Conservation (phyloP, 345 rosid species). For the Gossypium anomalum region DNA sequence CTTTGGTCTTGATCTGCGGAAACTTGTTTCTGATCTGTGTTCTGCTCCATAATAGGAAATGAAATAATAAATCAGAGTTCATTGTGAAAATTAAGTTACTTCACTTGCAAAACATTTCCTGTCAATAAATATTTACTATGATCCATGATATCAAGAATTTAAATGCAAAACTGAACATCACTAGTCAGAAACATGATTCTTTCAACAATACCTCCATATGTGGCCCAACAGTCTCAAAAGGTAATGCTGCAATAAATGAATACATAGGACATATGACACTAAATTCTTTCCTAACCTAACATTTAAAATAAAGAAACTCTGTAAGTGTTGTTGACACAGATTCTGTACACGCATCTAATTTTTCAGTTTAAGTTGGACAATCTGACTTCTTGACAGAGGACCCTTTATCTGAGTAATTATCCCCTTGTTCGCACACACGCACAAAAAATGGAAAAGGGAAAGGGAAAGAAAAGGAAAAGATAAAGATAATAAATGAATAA, state of each 20-base stretch:
- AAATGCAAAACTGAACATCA: not conserved
- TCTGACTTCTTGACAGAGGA: not conserved
- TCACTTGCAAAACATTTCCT: not conserved
- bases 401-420: not conserved
- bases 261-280: not conserved
- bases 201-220: not conserved
- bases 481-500: not conserved
- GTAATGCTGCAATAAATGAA: not conserved
- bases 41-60: constrained; percentile 39
- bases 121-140: not conserved
- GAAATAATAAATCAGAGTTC: not conserved
- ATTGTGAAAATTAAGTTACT: constrained; percentile 12
- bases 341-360: not conserved
- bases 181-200: not conserved
- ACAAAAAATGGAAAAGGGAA: not conserved
- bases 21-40: constrained; percentile 60
- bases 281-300: constrained; percentile 2
- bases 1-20: constrained; percentile 88
- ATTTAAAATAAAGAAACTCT: not conserved
- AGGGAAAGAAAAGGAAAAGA: not conserved
- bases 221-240: not conserved
- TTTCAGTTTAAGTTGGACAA: not conserved
- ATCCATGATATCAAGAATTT: not conserved
- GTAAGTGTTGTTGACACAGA: not conserved
- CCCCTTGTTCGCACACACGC: not conserved